Evolutionary conservation across 1,284 basidiomycete genomes (phyloP).

Genomic region (Leccinum pachyderme): DNA sequence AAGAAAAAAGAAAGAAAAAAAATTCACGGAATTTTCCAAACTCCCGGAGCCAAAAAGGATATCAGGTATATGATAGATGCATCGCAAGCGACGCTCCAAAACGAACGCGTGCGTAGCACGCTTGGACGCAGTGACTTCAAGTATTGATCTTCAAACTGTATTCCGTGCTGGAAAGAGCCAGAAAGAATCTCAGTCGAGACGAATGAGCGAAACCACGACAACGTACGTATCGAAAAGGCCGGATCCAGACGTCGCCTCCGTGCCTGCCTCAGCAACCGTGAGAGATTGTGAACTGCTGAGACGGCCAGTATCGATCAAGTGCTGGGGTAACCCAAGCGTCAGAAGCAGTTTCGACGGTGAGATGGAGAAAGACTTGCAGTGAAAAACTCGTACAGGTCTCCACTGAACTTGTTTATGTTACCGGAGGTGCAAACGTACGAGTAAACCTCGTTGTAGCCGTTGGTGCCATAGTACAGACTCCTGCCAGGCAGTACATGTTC

Average conservation of each 20-base stretch:
- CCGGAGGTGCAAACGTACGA: constrained; percentile 57
- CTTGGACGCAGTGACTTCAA: constrained; percentile 11
- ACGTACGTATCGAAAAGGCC: constrained; percentile 42
- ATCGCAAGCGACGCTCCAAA: neutral
- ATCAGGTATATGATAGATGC: neutral
- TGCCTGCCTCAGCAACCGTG: constrained; percentile 43
- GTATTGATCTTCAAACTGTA: constrained; percentile 43
- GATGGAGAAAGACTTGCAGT: constrained; percentile 34
- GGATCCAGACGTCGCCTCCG: constrained; percentile 42
- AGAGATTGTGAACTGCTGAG: constrained; percentile 45
- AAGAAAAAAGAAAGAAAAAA: neutral
- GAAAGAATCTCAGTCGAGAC: neutral
- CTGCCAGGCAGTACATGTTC: constrained; percentile 26
- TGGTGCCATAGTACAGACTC: constrained; percentile 58
- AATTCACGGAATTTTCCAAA: neutral
- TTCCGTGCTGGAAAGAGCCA: constrained; percentile 30
- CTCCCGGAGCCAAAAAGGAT: neutral
- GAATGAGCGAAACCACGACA: constrained; percentile 1
- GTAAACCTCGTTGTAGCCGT: constrained; percentile 59
- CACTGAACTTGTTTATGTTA: constrained; percentile 49
- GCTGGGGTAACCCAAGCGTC: constrained; percentile 35
- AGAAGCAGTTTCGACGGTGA: neutral
- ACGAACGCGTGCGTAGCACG: neutral
- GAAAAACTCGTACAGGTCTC: constrained; percentile 56
- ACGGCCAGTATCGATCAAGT: constrained; percentile 47